Conservation (phyloP, 768 basidiomycete genomes). For the Trichaptum fuscoviolaceum region DNA sequence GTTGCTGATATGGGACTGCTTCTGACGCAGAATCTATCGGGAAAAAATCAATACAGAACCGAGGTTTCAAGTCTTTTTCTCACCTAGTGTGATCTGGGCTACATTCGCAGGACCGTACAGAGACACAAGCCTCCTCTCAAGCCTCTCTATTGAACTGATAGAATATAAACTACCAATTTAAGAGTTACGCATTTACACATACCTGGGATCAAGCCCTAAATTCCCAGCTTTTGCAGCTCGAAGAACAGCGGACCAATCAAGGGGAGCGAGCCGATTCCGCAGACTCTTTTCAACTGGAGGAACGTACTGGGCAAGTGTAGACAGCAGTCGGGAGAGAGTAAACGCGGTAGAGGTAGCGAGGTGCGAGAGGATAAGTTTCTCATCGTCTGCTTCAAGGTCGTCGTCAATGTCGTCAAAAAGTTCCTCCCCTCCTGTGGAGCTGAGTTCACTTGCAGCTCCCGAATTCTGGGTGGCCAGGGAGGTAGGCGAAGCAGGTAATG, state of each 20-base stretch:
- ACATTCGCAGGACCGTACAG: conserved; percentile 20
- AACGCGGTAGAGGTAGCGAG: conserved; percentile 40
- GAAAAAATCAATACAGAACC: too few species aligned
- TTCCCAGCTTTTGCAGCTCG: conserved; percentile 43
- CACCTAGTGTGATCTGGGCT: not conserved
- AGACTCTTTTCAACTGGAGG: conserved; percentile 52
- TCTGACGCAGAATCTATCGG: not conserved
- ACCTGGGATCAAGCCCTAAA: conserved; percentile 21
- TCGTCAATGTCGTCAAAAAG: conserved; percentile 7
- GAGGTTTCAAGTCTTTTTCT: too few species aligned
- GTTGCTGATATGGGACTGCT: not conserved
- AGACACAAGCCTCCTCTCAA: conserved; percentile 24
- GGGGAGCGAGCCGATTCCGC: conserved; percentile 58
- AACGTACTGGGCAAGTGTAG: conserved; percentile 48
- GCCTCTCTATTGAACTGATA: conserved; percentile 20
- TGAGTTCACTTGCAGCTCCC: too few species aligned
- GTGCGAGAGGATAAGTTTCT: conserved; percentile 26
- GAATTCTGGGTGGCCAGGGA: not conserved
- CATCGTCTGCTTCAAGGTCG: conserved; percentile 19
- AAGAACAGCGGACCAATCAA: conserved; percentile 63
- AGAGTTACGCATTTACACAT: not conserved
- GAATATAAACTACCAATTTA: not conserved
- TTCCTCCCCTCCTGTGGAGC: not conserved
- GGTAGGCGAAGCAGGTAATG: not conserved
- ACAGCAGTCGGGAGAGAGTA: conserved; percentile 48